Evolutionary conservation across 192 early-diverging fungal genomes (phyloP), one percentile per base, ranked within the genome.

Genomic region (Linderina pennispora): DNA sequence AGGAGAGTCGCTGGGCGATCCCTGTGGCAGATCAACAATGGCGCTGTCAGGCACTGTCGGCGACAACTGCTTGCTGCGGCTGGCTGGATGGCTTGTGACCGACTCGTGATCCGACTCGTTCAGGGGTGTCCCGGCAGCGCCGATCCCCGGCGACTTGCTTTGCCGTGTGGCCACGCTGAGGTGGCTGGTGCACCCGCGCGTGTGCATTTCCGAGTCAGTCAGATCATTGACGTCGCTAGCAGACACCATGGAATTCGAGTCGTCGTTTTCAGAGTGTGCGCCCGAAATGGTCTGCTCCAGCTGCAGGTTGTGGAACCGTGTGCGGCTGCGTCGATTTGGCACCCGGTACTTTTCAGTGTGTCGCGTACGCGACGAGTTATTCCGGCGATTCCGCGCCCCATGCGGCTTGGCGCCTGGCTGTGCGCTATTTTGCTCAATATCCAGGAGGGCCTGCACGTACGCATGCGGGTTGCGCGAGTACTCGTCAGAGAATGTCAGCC

Each of bases 261-360:
- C 66, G 3, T 70, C 66, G 43, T 62, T 70, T 23, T 70, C 66
- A 4, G 55, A 61, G 33, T 48, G 51, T 11, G 31, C 36, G 4
- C 43, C 52, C 4, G 43, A 46, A 8, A 62, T 37, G 15, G 66
- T 44, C 40, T 70, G 66, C 47, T 70, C 66, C 10, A 70, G 46
- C 55, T 70, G 66, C 55, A 70, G 32, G 23, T 70, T 62, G 51
- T 70, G 66, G 55, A 62, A 58, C 40, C 66, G 35, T 19, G 37
- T 47, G 15, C 48, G 45, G 26, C 32, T 50, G 38, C 54, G 59
- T 18, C 50, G 46, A 14, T 36, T 43, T 10, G 23, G 17, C 36
- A 23, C 14, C n/a, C 39, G 14, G 19, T 3, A 2, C 2, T 7
- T 16, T 4, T 38, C 22, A 11, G 23, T 36, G 14, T 40, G 17